Evolutionary conservation across 768 basidiomycete genomes (phyloP).

Genomic region (Leucocoprinus birnbaumii): DNA sequence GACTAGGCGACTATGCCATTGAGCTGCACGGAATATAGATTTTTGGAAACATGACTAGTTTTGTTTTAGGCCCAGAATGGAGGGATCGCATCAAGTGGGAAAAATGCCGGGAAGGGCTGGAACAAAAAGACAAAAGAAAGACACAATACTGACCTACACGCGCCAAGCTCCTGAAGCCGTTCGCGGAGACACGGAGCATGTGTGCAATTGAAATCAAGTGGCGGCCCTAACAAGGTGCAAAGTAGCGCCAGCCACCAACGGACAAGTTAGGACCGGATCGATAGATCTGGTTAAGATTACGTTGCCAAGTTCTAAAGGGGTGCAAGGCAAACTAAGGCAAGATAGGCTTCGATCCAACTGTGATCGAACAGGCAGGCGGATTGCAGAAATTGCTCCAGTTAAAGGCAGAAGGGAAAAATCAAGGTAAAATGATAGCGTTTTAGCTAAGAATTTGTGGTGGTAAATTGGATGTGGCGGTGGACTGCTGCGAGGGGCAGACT

Average conservation of each 20-base stretch:
- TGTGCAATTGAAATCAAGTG: not conserved
- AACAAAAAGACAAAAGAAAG: slow-evolving; percentile 7
- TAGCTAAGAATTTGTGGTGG: slow-evolving; percentile 9
- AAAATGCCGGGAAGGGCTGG: not conserved
- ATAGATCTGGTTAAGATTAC: not conserved
- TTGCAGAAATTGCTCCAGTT: not conserved
- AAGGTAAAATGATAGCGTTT: slow-evolving; percentile 11
- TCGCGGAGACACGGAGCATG: not conserved
- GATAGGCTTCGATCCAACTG: not conserved
- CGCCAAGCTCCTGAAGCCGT: not conserved
- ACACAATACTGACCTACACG: not conserved
- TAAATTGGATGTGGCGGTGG: slow-evolving; percentile 8
- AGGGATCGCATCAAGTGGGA: not conserved
- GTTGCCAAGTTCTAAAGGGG: slow-evolving; percentile 3
- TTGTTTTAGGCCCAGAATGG: slow-evolving; percentile 3
- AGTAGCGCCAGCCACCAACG: too few species aligned
- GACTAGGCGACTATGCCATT: too few species aligned
- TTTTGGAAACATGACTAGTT: too few species aligned
- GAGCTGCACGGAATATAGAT: too few species aligned
- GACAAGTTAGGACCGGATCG: not conserved
- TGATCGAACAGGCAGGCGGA: not conserved
- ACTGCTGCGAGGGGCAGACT: too few species aligned
- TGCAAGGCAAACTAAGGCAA: not conserved
- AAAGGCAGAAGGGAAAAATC: not conserved
- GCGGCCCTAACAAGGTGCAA: slow-evolving; percentile 1